A percentile compares a stretch with the other conserved stretches of the same genome.
These are phyloP conservation scores for Aspergillus indologenus DNA, from an alignment of 495 filamentous ascomycete genomes.

Conservation along the genomic window DNA sequence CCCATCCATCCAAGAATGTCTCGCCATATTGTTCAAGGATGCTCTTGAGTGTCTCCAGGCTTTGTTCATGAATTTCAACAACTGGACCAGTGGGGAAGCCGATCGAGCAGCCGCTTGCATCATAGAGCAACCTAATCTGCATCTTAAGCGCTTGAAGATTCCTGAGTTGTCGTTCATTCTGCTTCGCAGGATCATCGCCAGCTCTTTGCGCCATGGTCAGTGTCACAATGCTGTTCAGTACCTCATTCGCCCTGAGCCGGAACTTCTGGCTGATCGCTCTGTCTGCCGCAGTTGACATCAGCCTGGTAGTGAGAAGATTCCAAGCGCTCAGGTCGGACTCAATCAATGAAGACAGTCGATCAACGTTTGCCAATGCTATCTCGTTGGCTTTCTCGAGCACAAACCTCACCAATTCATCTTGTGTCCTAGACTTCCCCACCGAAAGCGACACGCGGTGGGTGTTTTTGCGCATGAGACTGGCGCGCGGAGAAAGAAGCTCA, in stretches of 20 bases:
- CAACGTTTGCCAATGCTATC: slow-evolving; percentile 73
- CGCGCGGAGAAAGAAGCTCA: slow-evolving; percentile 22
- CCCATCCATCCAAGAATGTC: slow-evolving; percentile 75
- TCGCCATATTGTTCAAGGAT: slow-evolving; percentile 90
- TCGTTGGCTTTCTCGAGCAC: slow-evolving; percentile 79
- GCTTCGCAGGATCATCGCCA: slow-evolving; percentile 27
- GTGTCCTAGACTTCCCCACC: slow-evolving; percentile 41
- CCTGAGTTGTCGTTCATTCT: slow-evolving; percentile 60
- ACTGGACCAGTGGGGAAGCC: slow-evolving; percentile 51
- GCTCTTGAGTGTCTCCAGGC: slow-evolving; percentile 74
- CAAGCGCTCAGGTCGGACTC: slow-evolving; percentile 67
- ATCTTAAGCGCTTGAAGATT: slow-evolving; percentile 65
- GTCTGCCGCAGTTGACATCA: slow-evolving; percentile 64
- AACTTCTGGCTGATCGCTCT: slow-evolving; percentile 53
- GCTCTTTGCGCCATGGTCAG: slow-evolving; percentile 39
- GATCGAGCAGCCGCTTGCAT: slow-evolving; percentile 21
- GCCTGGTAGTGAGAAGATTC: slow-evolving; percentile 63
- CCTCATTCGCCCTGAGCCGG: slow-evolving; percentile 67
- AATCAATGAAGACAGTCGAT: slow-evolving; percentile 61
- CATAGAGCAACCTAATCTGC: slow-evolving; percentile 53
- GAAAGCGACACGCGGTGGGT: slow-evolving; percentile 56
- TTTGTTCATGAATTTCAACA: slow-evolving; percentile 76
- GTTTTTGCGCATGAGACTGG: slow-evolving; percentile 50
- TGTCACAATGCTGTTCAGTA: slow-evolving; percentile 70
- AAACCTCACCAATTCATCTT: slow-evolving; percentile 56